These are phyloP conservation scores for Septoria petroselini DNA, from an alignment of 2,329 filamentous ascomycete genomes.

Conservation along the genomic window DNA sequence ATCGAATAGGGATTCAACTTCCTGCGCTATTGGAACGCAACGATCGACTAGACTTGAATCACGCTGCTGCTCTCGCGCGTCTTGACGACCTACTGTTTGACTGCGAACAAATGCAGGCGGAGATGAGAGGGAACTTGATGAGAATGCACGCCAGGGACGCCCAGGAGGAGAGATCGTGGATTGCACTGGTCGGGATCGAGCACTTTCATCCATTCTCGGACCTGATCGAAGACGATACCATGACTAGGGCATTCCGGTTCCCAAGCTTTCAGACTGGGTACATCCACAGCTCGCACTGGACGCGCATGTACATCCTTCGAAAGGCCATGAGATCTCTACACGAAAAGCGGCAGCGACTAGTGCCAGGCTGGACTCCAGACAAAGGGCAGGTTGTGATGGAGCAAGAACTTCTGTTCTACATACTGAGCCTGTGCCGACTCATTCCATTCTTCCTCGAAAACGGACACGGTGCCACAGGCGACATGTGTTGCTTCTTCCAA, in stretches of 20 bases:
- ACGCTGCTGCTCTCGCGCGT: slow-evolving; percentile 3
- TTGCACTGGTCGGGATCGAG: slow-evolving; percentile 23
- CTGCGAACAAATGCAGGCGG: slow-evolving; percentile 21
- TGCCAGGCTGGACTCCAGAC: slow-evolving; percentile 20
- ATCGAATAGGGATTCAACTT: slow-evolving; percentile 21
- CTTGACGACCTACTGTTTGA: slow-evolving; percentile 23
- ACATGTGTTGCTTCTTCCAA: slow-evolving; percentile 33
- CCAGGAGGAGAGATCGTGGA: slow-evolving; percentile 13
- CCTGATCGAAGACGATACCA: slow-evolving; percentile 28
- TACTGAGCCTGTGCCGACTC: slow-evolving; percentile 27
- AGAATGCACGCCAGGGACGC: slow-evolving; percentile 4
- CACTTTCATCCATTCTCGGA: slow-evolving; percentile 26
- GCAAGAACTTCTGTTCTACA: slow-evolving; percentile 27
- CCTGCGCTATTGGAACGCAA: slow-evolving; percentile 26
- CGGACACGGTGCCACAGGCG: slow-evolving; percentile 24
- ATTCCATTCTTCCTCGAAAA: slow-evolving; percentile 31
- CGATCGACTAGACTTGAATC: slow-evolving; percentile 21
- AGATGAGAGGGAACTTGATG: slow-evolving; percentile 13
- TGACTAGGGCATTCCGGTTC: slow-evolving; percentile 30
- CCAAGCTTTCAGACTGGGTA: slow-evolving; percentile 29
- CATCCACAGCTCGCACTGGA: slow-evolving; percentile 32
- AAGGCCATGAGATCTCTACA: slow-evolving; percentile 23
- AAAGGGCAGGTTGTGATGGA: slow-evolving; percentile 17
- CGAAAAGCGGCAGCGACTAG: slow-evolving; percentile 17
- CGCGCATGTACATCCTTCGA: slow-evolving; percentile 30